Evolutionary conservation across 2,329 filamentous ascomycete genomes (phyloP), one percentile per base, ranked within the genome.

Genomic region (Aurifilum marmelostoma): DNA sequence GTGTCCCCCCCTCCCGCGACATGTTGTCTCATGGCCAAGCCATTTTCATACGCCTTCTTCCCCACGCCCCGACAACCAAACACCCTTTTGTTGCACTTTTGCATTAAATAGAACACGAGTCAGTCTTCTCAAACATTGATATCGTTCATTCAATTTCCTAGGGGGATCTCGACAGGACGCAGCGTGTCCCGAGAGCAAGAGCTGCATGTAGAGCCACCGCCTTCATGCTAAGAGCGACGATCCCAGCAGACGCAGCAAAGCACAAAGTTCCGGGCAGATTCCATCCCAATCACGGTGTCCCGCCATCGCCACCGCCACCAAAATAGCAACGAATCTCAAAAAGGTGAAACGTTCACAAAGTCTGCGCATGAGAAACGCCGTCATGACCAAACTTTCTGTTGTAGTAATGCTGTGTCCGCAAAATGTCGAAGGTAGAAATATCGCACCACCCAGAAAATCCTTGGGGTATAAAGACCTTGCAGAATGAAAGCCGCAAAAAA

Each of bases 381-480:
- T 8, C 37, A 16, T 62, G 59, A 43, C 59, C 18, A 60, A 43
- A 11, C 11, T 43, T 37, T 43, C 37, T 9, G 32, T 39, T 12
- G 56, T 50, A 32, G 41, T 34, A 27, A 59, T 24, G 62, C 34
- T 56, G 27, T 29, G 18, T 32, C 52, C 50, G 56, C 21, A 16
- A 56, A n/a, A 67, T 2, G 27, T 32, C 37, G 18, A 32, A 16
- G 47, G 41, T 39, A 41, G 37, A 18, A 41, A 41, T 27, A 32
- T 54, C 52, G 37, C 58, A 66, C 63, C 66, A 62, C 66, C 41
- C 54, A 29, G 39, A 61, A 34, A 47, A 62, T 62, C 27, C 65
- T 63, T 63, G 66, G 68, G 68, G 68, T 70, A 70, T 70, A 67
- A 69, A 70, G 62, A 68, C 63, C 43, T 70, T 52, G 66, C 62